Evolutionary conservation across 2,329 filamentous ascomycete species (phyloP), one percentile per base, ranked within the genome.

Genomic region (Amesomyces nigricolor): DNA sequence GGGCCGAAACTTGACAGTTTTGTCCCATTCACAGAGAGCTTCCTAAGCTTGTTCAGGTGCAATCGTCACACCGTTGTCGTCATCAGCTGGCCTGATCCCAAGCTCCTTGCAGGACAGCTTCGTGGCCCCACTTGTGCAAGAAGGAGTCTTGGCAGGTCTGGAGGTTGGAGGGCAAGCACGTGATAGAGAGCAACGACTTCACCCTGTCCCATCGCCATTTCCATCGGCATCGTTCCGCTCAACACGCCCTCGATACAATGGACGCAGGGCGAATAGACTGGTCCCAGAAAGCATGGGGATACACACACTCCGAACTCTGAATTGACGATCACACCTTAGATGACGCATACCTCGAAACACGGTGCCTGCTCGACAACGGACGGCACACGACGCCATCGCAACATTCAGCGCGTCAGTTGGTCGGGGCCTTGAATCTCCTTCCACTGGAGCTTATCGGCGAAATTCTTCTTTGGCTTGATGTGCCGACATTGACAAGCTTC

Each of bases 1-100:
- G 16, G 32, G 32, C 10, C 22, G 6, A 10, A 40, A 46, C 10
- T 39, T 30, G 51, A 30, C 38, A 37, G 9, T 9, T 7, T 11
- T 14, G 26, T 47, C 30, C 3, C 35, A 13, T 17, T 19, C 10
- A 35, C 16, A 47, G 38, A 45, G 45, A 54, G 46, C 39, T 45
- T 45, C 52, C 47, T 51, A 26, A 26, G 43, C 42, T 44, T 46
- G 37, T 19, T 50, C 50, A 50, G 10, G 55, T 51, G 42, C 47
- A 38, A 10, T 39, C 35, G 51, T 54, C 55, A 58, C 53, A 44
- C 19, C 35, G 54, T 54, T 62, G 61, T 62, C 61, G 61, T 62
- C 61, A 62, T 62, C 53, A 51, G 47, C 53, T 19, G 22, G 32
- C 16, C 14, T 17, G 22, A 4, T 7, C 40, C 39, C 39, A 4